Base-by-base conservation (phyloP, 2,329 filamentous ascomycete genomes). In the Phaeosphaeria sp. region DNA sequence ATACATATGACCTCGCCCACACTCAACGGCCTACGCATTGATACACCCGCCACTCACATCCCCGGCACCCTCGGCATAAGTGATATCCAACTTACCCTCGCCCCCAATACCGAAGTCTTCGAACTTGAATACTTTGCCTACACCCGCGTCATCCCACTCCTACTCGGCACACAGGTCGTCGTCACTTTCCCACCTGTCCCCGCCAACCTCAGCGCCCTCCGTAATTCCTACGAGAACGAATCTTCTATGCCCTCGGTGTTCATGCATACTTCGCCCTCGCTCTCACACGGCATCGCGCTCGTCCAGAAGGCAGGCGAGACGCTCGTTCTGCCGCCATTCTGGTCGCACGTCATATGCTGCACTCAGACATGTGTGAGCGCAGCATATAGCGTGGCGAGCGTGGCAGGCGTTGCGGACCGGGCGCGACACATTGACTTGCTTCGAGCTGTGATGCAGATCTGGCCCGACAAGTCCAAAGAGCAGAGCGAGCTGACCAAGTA, bases 111-210 rank as follows among this genome's bases (percentile, higher is more conserved):
- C 18, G 57, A 60, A 21, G n/a, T 59, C 9, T 58, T 56, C 13
- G 59, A 63, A 9, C 15, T 62, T 30, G 54, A 58, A 25, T 59
- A 56, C 50, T 49, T 56, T 3, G 55, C 59, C 3, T 51, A 46
- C 18, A 52, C 60, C n/a, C 51, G 44, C 18, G 47, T 54, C 2
- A 59, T 52, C 6, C 58, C 58, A 4, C 51, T 65, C 17, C 48
- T 64, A 9, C 54, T 51, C 13, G 59, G 63, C 15, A 50, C 39
- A 3, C 65, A 64, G 41, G 48, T 60, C 41, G 60, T 50, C 49
- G 22, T 64, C 42, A 54, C 46, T 11, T 64, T 52, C 10, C 57
- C 57, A 18, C 63, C 57, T 1, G 15, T 25, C 7, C 20, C 6
- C 2, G n/a, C 9, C 1, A 64, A 61, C 41, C 9, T 64, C 9